Evolutionary conservation across 495 filamentous ascomycete species (phyloP).

Genomic region (Letharia columbiana): DNA sequence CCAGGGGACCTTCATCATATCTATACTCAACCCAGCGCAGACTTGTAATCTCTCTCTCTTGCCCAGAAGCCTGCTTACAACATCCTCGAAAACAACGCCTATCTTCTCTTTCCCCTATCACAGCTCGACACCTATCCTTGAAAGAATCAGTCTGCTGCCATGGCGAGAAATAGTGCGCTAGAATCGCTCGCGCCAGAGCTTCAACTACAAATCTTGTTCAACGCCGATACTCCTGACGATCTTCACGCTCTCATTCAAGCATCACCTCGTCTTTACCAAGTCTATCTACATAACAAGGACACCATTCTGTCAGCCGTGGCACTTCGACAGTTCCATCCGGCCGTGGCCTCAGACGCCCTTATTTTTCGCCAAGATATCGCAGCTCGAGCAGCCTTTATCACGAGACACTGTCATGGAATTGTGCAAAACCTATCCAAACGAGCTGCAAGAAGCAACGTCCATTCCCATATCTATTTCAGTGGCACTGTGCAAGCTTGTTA

Average conservation of each 20-base stretch:
- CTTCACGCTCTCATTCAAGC: constrained; percentile 8
- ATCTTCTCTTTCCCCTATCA: background rate
- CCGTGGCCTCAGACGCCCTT: background rate
- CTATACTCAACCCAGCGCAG: too few species aligned
- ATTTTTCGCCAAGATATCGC: background rate
- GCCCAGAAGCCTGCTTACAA: background rate
- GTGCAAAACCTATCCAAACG: background rate
- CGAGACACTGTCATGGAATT: background rate
- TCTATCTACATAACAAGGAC: background rate
- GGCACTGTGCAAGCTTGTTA: constrained; percentile 3
- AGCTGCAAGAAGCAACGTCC: too few species aligned
- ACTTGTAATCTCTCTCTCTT: too few species aligned
- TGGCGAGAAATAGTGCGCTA: background rate
- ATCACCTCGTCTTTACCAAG: constrained; percentile 12
- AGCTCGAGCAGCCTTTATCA: background rate
- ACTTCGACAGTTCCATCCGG: constrained; percentile 2
- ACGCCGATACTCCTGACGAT: background rate
- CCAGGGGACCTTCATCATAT: too few species aligned
- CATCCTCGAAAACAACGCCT: background rate
- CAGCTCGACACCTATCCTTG: background rate
- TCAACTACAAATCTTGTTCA: constrained; percentile 6
- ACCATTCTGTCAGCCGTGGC: background rate
- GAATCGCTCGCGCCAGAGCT: constrained; percentile 10
- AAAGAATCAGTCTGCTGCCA: background rate
- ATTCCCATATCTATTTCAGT: background rate